Base-by-base conservation (phyloP, 225 moss, liverwort and hornwort species). In the Physcomitrellopsis africana region DNA sequence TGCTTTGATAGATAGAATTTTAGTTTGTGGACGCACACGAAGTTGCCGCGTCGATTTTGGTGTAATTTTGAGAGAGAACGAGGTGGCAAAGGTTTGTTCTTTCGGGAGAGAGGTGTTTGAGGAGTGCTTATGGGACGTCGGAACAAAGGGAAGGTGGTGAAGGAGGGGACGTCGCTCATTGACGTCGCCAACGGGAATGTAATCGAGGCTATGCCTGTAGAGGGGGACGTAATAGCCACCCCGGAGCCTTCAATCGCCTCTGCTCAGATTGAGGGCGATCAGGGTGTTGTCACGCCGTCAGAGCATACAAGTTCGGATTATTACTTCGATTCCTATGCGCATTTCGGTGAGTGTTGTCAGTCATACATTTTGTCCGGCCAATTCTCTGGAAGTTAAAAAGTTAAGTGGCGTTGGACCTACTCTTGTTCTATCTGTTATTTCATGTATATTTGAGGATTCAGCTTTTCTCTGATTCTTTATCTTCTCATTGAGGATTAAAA, bases 311-410 rank as follows among this genome's bases (percentile, higher is more conserved):
- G 97, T 81, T 91, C 97, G 3, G 95, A 99, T 78, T 99, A 99
- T 61, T 99, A 99, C 74, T 99, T 99, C 72, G 93, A 99, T 72
- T 99, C 97, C 0, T 99, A 99, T 22, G 91, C 97, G 13, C 97
- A 99, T 74, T 99, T 95, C 53, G 97, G 97, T 97, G 75, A 63
- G 89, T 69, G 58, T 17, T 3, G 47, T 16, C 11, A 12, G 51
- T 4, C 32, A 37, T 37, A 7, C 4, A 37, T 67, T 41, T 11
- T 7, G 0, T 37, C 32, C 32, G 7, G 32, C 1, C 4, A 37
- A 5, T 37, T 37, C 4, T 37, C 32, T 37, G 32, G 32, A 37
- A 37, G 32, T 37, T 4, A 7, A 37, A 7, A 37, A 37, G 32
- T 37, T 4, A 2, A 37, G 4, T 5, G 32, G 32, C 32, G 32